Conservation (phyloP, 1,284 basidiomycete species). For the Boletus calvinii region DNA sequence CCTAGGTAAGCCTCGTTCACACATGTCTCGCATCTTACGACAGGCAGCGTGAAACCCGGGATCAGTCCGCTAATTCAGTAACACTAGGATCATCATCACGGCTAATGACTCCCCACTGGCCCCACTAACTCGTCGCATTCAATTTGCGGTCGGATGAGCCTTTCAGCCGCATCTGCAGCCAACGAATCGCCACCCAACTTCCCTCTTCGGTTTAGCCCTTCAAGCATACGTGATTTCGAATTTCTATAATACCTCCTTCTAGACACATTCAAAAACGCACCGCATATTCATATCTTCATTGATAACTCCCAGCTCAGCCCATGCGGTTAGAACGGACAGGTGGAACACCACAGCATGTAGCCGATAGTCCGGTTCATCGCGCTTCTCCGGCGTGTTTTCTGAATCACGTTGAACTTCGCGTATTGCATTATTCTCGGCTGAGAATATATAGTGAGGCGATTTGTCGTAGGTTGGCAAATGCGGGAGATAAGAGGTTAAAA, state of each 20-base stretch:
- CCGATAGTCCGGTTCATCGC: not conserved
- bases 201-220: not conserved
- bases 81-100: not conserved
- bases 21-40: slow-evolving; percentile 9
- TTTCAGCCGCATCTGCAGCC: not conserved
- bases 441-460: not conserved
- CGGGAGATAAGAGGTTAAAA: not conserved
- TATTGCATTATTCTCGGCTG: slow-evolving; percentile 1
- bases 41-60: slow-evolving; percentile 5
- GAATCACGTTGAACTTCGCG: not conserved
- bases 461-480: no score
- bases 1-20: not conserved
- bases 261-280: not conserved
- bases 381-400: not conserved
- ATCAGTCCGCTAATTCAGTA: not conserved
- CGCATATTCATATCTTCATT: not conserved
- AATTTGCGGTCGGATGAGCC: not conserved
- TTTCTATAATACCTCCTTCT: not conserved
- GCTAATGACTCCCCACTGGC: not conserved
- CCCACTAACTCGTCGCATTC: not conserved
- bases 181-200: not conserved
- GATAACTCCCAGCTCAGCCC: not conserved
- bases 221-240: slow-evolving; percentile 1
- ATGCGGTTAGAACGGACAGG: not conserved
- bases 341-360: not conserved